Conservation (phyloP, 2,329 filamentous ascomycete genomes). For the Trichoderma atroviride region DNA sequence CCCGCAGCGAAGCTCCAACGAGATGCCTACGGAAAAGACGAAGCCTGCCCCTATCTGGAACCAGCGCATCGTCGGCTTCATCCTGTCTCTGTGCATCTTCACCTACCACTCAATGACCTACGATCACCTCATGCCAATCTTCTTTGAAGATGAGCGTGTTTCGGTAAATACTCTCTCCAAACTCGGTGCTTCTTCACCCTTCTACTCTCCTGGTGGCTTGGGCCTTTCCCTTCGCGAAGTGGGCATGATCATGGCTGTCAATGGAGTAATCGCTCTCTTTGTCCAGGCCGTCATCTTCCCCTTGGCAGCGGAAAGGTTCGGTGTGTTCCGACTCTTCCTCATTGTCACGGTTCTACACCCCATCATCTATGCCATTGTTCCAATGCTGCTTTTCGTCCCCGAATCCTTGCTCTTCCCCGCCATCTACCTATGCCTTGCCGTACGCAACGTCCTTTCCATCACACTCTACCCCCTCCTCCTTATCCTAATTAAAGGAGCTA, state of each 20-base stretch:
- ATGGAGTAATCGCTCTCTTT: conserved; percentile 61
- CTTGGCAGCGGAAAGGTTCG: conserved; percentile 58
- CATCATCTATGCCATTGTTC: conserved; percentile 62
- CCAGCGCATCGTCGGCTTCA: conserved; percentile 71
- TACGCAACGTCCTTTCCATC: conserved; percentile 65
- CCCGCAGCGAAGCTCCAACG: conserved; percentile 45
- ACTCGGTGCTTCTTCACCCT: conserved; percentile 42
- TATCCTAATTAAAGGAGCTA: conserved; percentile 69
- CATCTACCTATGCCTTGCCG: conserved; percentile 59
- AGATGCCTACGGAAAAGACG: conserved; percentile 39
- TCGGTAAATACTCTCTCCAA: conserved; percentile 43
- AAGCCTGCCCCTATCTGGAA: conserved; percentile 50
- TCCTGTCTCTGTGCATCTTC: conserved; percentile 84
- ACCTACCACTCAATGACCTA: conserved; percentile 96
- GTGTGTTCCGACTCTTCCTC: conserved; percentile 63
- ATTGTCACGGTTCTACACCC: conserved; percentile 63
- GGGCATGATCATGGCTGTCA: conserved; percentile 62
- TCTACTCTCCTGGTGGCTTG: conserved; percentile 64
- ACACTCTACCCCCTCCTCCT: conserved; percentile 67
- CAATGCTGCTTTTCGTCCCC: conserved; percentile 59
- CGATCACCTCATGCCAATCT: conserved; percentile 89
- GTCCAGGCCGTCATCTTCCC: conserved; percentile 65
- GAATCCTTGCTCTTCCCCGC: conserved; percentile 54
- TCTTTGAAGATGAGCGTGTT: conserved; percentile 76
- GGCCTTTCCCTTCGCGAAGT: conserved; percentile 65